Evolutionary conservation across 106 monocot species (phyloP).

Genomic region (Narthecium ossifragum): DNA sequence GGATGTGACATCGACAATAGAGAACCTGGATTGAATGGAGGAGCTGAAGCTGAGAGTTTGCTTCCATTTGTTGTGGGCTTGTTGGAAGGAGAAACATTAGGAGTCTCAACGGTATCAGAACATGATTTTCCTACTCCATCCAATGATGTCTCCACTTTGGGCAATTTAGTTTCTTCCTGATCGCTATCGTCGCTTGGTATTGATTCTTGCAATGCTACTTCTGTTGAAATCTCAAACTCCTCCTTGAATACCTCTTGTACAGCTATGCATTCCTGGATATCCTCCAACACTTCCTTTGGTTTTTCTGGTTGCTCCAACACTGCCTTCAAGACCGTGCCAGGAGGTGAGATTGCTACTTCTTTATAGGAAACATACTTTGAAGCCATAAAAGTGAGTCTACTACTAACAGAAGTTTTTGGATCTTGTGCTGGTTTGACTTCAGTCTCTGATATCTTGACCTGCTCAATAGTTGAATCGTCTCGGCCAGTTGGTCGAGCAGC

Average conservation of each 20-base stretch:
- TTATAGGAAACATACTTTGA: conserved; percentile 82
- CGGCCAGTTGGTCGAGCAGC: background rate
- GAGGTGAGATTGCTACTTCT: conserved; percentile 88
- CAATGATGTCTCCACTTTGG: conserved; percentile 8
- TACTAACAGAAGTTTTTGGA: conserved; percentile 14
- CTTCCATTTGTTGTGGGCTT: conserved; percentile 36
- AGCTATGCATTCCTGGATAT: conserved; percentile 1
- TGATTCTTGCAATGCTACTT: conserved; percentile 22
- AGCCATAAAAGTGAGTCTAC: conserved; percentile 38
- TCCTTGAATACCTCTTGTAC: conserved; percentile 18
- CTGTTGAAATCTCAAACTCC: conserved; percentile 14
- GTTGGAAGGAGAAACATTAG: conserved; percentile 17
- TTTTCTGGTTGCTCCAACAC: conserved; percentile 29
- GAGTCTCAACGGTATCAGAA: conserved; percentile 33
- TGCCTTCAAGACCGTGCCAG: conserved; percentile 74
- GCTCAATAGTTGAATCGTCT: conserved; percentile 5
- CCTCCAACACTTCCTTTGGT: conserved; percentile 2
- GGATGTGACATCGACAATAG: conserved; percentile 47
- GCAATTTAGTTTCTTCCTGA: conserved; percentile 27
- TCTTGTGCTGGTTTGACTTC: conserved; percentile 16
- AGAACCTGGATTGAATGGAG: conserved; percentile 78
- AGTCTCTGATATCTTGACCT: conserved; percentile 12
- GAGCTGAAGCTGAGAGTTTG: conserved; percentile 91
- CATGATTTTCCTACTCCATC: conserved; percentile 19
- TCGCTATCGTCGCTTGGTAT: conserved; percentile 20